Evolutionary conservation across 208 protist species (phyloP).

Genomic region (Wallacemonas sp.): DNA sequence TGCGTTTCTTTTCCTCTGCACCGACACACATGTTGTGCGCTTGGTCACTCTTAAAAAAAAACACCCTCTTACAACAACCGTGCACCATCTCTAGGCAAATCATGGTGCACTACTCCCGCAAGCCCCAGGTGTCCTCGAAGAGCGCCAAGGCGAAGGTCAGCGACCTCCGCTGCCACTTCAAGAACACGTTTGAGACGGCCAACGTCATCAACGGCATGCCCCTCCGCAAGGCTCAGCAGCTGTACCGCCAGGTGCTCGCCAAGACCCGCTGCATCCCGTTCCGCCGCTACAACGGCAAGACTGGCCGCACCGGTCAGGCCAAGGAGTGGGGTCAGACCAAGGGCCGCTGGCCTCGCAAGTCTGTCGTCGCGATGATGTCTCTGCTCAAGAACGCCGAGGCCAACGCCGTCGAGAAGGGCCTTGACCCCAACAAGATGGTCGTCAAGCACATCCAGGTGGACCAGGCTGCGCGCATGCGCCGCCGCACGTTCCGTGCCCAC

Average conservation of each 20-base stretch:
- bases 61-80: conserved; percentile 71
- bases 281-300: conserved; percentile 93
- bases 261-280: conserved; percentile 95
- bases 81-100: conserved; percentile 51
- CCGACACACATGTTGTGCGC: conserved; percentile 49
- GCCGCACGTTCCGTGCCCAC: conserved; percentile 95
- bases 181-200: conserved; percentile 95
- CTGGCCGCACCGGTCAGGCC: conserved; percentile 89
- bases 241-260: conserved; percentile 92
- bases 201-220: conserved; percentile 93
- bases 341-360: conserved; percentile 82
- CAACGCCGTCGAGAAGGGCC: conserved; percentile 86
- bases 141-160: conserved; percentile 69
- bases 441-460: conserved; percentile 94
- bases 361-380: conserved; percentile 64
- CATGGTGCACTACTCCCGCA: conserved; percentile 92
- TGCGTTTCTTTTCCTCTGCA: conserved; percentile 43
- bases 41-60: conserved; percentile 75
- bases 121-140: conserved; percentile 90
- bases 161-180: conserved; percentile 79
- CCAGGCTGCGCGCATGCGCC: conserved; percentile 86
- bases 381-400: conserved; percentile 89
- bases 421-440: conserved; percentile 91
- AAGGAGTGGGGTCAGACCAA: conserved; percentile 93
- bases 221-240: conserved; percentile 90